Base-by-base conservation (phyloP, 2,329 filamentous ascomycete species). In the Aspergillus phoenicis region DNA sequence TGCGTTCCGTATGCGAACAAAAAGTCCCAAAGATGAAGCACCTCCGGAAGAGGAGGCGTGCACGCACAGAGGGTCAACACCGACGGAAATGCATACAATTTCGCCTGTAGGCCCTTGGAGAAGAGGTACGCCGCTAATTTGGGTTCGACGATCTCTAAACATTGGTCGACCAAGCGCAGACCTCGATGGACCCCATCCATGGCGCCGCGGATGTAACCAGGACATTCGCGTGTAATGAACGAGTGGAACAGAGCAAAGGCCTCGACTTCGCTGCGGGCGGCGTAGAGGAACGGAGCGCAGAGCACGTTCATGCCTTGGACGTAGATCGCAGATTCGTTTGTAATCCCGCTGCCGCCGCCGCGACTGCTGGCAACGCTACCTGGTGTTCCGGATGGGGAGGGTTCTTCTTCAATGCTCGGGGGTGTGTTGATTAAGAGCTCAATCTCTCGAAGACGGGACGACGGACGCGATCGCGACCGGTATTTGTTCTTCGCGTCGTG, bases 241-340 rank as follows among this genome's bases (percentile, higher is more conserved):
- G 88, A 88, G 73, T 96, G 88, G 70, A 99, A 97, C 1, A 93
- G 89, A 5, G 91, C 89, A 70, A 96, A 99, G 2, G 95, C 95
- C 78, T 99, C 93, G 6, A 93, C 90, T 79, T 99, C 95, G 75
- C 92, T 97, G 60, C 93, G 89, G 1, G 95, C 93, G 5, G 92
- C 93, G 75, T 99, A 99, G 49, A 99, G 83, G 73, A 99, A 97
- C 0, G 95, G 95, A 0, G 95, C 95, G 8, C 93, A 94, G 15
- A 99, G 85, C 43, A 99, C 95, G 74, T 99, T 99, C 94, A 99
- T 98, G 67, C 95, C 95, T 77, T 99, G 95, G 2, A 99, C 94
- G 70, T 99, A 99, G 43, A 91, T 93, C 33, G 93, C 91, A 10
- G 91, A 85, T 68, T 91, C 89, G 33, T 81, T 79, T 66, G 89